These are phyloP conservation scores for Discostella stelligeroides DNA, from an alignment of 108 stramenopile genomes.

Conservation along the genomic window DNA sequence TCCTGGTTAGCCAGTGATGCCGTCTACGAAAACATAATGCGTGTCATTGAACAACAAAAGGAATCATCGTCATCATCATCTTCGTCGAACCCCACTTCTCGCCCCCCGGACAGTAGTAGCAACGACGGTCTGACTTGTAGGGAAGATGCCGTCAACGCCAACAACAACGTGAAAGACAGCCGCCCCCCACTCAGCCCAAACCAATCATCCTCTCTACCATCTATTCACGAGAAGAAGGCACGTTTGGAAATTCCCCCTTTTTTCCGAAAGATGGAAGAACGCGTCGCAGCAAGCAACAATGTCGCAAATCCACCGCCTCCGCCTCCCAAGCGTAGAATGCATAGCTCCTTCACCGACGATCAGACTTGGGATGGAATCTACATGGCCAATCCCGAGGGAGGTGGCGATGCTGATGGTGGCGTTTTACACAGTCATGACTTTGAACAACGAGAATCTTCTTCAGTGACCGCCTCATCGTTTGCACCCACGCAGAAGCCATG, in stretches of 20 bases:
- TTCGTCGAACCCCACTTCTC: too few species aligned
- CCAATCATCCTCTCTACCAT: conserved; percentile 38
- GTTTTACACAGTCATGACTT: too few species aligned
- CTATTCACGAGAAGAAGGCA: conserved; percentile 8
- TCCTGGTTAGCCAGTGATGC: conserved; percentile 75
- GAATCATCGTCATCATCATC: conserved; percentile 25
- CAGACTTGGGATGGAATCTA: conserved; percentile 53
- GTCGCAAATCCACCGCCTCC: conserved; percentile 26
- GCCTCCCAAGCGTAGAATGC: conserved; percentile 29
- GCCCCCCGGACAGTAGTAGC: too few species aligned
- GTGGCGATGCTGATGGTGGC: background rate
- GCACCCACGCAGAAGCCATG: conserved; percentile 16
- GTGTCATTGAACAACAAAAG: conserved; percentile 69
- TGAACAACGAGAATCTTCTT: background rate
- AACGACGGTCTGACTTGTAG: background rate
- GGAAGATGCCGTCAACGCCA: background rate
- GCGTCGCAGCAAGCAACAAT: conserved; percentile 1
- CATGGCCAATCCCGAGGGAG: conserved; percentile 8
- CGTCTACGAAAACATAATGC: conserved; percentile 73
- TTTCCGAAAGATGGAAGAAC: conserved; percentile 9
- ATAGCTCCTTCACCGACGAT: conserved; percentile 39
- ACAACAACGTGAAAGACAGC: conserved; percentile 20
- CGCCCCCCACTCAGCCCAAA: conserved; percentile 52
- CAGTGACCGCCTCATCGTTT: background rate
- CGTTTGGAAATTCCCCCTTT: conserved; percentile 42